Evolutionary conservation across 225 moss, liverwort and hornwort genomes (phyloP), one percentile per base, ranked within the genome.

Genomic region (Pleurozium schreberi): DNA sequence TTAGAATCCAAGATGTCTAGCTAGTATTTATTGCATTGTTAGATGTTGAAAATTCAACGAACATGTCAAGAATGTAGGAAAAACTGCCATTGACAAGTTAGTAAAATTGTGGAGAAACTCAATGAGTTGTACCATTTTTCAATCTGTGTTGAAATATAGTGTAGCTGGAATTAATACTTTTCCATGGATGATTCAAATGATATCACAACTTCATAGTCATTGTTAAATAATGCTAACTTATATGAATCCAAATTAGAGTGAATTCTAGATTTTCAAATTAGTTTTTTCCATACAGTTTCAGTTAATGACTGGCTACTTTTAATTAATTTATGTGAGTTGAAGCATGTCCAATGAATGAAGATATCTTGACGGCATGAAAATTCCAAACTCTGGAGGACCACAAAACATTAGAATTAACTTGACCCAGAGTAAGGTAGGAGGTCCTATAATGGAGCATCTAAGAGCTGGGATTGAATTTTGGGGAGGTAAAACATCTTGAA

Each of bases 111-210:
- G 18, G 58, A 79, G 25, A 79, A 40, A 17, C 17, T 26, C 57
- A 79, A 27, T 6, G 10, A 77, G 10, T 25, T 10, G 6, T n/a
- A 38, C 8, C 80, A 18, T 80, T 58, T 58, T 76, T 12, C 58
- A 27, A 27, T 58, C 58, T 11, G 2, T n/a, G 4, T 79, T 58
- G 40, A 79, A 57, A 26, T 57, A n/a, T 3, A 11, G 26, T 57
- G 10, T 1, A n/a, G 1, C 11, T 57, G 18, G n/a, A 57, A n/a
- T 57, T n/a, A 1, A n/a, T n/a, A n/a, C n/a, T 27, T 79, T 57
- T 38, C 3, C n/a, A 10, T 3, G 1, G 1, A 0, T 1, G 10
- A n/a, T n/a, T 26, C 38, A 10, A 38, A 26, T 58, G 79, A 79
- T 18, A 57, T 79, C n/a, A 17, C 10, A 27, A 26, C 15, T n/a